Evolutionary conservation across 2,329 filamentous ascomycete genomes (phyloP), one percentile per base, ranked within the genome.

Genomic region (Colletotrichum sublineola): DNA sequence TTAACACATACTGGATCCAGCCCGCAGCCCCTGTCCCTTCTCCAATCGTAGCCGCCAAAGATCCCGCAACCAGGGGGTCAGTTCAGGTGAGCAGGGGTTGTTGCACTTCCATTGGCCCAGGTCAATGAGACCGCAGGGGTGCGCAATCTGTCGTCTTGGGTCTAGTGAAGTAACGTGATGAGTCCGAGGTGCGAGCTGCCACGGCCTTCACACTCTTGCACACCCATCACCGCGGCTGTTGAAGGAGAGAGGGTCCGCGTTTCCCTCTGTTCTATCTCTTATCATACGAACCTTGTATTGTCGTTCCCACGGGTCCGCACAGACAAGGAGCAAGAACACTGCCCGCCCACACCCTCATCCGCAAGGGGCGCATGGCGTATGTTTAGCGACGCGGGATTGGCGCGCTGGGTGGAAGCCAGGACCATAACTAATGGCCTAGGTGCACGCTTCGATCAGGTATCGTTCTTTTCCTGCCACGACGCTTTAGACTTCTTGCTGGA

Each of bases 11-110:
- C 42, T 36, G 33, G 40, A 29, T 31, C 50, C 63, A 56, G 33
- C 57, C 36, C 18, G 9, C 40, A 33, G 29, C 44, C 71, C 71
- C 61, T 71, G 71, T 63, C 62, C 7, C 73, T 75, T 76, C 74
- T 75, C 79, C 80, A 81, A 80, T 80, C 75, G 77, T 77, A 80
- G 78, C 77, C 79, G 79, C 79, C 79, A 79, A 77, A 75, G 73
- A 68, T 73, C 71, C 74, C 60, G 67, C 69, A 75, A 78, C 79
- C 75, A 72, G 79, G 80, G 67, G 64, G 66, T 58, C 52, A 46
- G 67, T 75, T 77, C 74, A 74, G 68, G 56, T 69, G 74, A 62
- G 72, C 80, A 81, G 73, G 81, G 81, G 77, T 77, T 77, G 77
- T 61, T n/a, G 40, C n/a, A 38, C 63, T 63, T 53, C 72, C 48